Base-by-base conservation (phyloP, 768 basidiomycete genomes). In the Suillus subaureus region DNA sequence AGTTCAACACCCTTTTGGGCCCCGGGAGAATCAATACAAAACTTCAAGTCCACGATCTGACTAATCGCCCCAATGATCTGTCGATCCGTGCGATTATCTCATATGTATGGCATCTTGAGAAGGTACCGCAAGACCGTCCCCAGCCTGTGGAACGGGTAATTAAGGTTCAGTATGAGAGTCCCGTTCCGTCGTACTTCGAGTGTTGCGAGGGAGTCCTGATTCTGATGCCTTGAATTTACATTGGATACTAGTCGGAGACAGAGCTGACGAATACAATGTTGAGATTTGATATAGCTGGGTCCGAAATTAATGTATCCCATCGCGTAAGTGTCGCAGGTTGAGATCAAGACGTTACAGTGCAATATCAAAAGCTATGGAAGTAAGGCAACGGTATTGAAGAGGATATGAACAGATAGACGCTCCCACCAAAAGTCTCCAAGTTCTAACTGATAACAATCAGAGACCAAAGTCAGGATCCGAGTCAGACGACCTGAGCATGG, bases 401-500 rank as follows among this genome's bases (percentile, higher is more conserved):
- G 56, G 62, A 66, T 37, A 55, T 55, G 66, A 58, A 68, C 55
- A 55, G 52, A 66, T 49, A 61, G 31, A 68, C 51, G 55, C 39
- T 68, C 66, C 72, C 66, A 66, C 60, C 52, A 23, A 67, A 47
- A 28, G 37, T 60, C 68, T 67, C 71, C 64, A 23, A 54, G 61
- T 28, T 31, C 37, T 37, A 33, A 40, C 31, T 42, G 28, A 64
- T 42, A 64, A 40, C n/a, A 60, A 57, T 42, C 62, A 43, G 40
- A 66, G 42, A 28, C 37, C 26, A 58, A 2, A 9, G 66, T 67
- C 67, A 66, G 69, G 68, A 66, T 66, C 70, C 62, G 49, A 56
- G 37, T 65, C 54, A 52, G 28, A 61, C 35, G 66, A 64, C 66
- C 71, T 68, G 26, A 66, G 72, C 67, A 64, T 60, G 63, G 47